Conservation (phyloP, 805 yeast genomes). For the Metschnikowia similis region DNA sequence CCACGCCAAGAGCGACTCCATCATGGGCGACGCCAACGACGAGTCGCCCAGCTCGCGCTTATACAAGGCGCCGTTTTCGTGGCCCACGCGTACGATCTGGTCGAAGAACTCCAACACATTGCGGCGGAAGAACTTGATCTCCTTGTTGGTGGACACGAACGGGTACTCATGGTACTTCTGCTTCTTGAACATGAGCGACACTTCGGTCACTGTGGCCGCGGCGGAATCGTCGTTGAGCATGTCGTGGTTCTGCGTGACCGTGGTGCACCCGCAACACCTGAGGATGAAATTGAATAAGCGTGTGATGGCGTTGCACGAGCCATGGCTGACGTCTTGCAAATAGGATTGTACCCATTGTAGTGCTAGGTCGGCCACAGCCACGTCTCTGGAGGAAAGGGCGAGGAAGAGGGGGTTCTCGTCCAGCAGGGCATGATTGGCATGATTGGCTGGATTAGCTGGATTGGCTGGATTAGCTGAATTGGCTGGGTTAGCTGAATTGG, state of each 20-base stretch:
- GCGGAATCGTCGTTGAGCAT: constrained; percentile 67
- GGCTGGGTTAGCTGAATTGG: too few species aligned
- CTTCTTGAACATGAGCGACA: constrained; percentile 56
- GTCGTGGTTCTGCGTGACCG: constrained; percentile 70
- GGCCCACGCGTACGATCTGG: constrained; percentile 46
- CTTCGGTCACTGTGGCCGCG: constrained; percentile 65
- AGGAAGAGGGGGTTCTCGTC: constrained; percentile 28
- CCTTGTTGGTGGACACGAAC: constrained; percentile 47
- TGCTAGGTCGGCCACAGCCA: constrained; percentile 30
- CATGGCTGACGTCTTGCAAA: constrained; percentile 18
- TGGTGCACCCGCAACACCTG: constrained; percentile 67
- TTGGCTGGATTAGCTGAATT: background rate
- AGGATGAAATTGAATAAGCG: constrained; percentile 65
- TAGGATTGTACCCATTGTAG: constrained; percentile 36
- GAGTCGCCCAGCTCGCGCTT: constrained; percentile 17
- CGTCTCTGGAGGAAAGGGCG: constrained; percentile 29
- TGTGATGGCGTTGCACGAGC: constrained; percentile 41
- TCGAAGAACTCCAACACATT: constrained; percentile 56
- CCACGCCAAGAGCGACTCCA: constrained; percentile 68
- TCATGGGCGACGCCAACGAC: constrained; percentile 38
- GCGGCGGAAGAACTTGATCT: constrained; percentile 42
- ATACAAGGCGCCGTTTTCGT: constrained; percentile 61
- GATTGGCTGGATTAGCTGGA: background rate
- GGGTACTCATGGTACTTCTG: constrained; percentile 72
- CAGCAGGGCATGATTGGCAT: too few species aligned